phyloP scores from a whole-genome alignment of 768 basidiomycete species.

The Boletus sensibilis region DNA sequence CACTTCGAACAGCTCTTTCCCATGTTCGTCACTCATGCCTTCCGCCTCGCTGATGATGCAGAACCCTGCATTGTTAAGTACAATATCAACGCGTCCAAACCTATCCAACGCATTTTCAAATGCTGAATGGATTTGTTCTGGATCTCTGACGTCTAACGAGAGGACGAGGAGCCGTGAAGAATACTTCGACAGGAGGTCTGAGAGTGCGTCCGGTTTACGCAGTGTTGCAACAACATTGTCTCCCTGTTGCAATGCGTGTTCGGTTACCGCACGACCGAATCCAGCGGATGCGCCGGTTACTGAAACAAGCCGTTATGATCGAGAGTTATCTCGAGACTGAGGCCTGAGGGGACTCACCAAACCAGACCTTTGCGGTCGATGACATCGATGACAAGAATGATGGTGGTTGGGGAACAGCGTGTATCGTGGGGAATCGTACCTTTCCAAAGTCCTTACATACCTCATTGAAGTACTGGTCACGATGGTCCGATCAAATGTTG shows the following conservation, averaged over 20 bases:
- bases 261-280: constrained; percentile 37
- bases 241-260: constrained; percentile 36
- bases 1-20: constrained; percentile 38
- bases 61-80: constrained; percentile 44
- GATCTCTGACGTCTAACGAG: constrained; percentile 39
- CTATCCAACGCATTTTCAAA: constrained; percentile 35
- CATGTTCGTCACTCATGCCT: constrained; percentile 33
- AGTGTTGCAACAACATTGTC: constrained; percentile 44
- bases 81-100: constrained; percentile 46
- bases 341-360: constrained; percentile 16
- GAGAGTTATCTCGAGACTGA: not conserved
- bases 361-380: constrained; percentile 20
- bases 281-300: constrained; percentile 44
- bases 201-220: constrained; percentile 32
- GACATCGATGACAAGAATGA: constrained; percentile 5
- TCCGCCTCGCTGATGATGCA: constrained; percentile 38
- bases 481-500: not conserved
- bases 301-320: constrained; percentile 7
- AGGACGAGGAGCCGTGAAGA: constrained; percentile 37
- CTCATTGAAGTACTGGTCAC: not conserved
- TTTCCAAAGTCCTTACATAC: not conserved
- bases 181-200: constrained; percentile 29
- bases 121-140: constrained; percentile 31
- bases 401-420: too few species aligned
- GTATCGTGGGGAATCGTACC: not conserved